These are phyloP conservation scores for Naegleria lovaniensis DNA, from an alignment of 208 protist species.

Conservation along the genomic window DNA sequence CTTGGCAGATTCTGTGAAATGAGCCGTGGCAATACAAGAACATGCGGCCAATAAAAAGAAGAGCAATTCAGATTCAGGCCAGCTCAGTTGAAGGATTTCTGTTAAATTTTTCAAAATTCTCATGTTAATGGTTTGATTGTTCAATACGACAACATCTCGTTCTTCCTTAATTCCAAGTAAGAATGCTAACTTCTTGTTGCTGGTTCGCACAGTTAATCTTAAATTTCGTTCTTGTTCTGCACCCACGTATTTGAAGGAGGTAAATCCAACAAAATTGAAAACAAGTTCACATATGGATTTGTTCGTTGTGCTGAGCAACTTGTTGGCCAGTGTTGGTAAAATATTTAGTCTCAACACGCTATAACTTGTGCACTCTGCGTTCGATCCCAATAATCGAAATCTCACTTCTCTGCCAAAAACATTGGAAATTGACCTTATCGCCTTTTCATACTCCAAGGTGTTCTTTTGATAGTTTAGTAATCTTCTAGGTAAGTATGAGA, in stretches of 20 bases:
- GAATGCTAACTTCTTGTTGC: background rate
- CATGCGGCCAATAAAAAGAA: background rate
- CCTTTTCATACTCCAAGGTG: background rate
- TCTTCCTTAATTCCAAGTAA: constrained; percentile 1
- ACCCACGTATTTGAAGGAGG: background rate
- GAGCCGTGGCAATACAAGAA: background rate
- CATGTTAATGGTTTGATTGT: background rate
- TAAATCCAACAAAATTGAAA: background rate
- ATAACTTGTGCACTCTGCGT: background rate
- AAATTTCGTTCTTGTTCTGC: background rate
- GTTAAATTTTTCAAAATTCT: background rate
- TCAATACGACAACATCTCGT: background rate
- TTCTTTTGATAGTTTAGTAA: background rate
- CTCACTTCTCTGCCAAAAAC: background rate
- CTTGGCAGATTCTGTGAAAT: background rate
- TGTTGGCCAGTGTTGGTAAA: background rate
- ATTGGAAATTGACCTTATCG: background rate
- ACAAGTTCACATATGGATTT: background rate
- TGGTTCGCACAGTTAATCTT: background rate
- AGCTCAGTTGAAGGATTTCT: background rate
- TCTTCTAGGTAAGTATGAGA: background rate
- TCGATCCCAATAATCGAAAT: background rate
- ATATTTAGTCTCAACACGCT: background rate
- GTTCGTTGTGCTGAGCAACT: background rate
- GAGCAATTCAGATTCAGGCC: background rate